Evolutionary conservation across 345 rosid species (phyloP), one percentile per base, ranked within the genome.

Genomic region (Populus alba): DNA sequence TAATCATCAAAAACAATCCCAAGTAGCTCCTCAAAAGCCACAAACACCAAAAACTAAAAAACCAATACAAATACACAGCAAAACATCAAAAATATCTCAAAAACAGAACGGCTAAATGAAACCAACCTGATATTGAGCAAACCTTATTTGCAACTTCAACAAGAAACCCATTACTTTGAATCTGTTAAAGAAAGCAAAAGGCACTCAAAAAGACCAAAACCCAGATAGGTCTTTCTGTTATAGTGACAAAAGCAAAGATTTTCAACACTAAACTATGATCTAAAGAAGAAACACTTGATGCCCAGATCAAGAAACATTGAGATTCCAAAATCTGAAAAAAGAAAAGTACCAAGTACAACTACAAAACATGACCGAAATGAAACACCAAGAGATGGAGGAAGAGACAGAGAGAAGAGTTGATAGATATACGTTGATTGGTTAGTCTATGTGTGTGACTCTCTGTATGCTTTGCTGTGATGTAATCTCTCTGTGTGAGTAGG

Each of bases 351-450:
- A 51, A 16, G 73, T 33, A 53, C 8, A 11, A 5, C 29, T 7
- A 25, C 2, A 68, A 71, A 72, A 79, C 75, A 81, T 10, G 77
- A 39, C 55, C 43, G 57, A 49, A 55, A 8, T 45, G 51, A 25
- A 27, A 51, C 75, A 37, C 17, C 33, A 8, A 17, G 33, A 63
- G 70, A 29, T 31, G 22, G 62, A 23, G 7, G 41, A 17, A 66
- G 63, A 38, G 31, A 74, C 45, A n/a, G 43, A 68, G 22, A 47
- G 71, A 47, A 41, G 38, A 18, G 68, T 31, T 61, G 73, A 83
- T 75, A 88, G 87, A 88, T 85, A 83, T 86, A 74, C 83, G 83
- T 78, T 80, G 88, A 85, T 85, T 83, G 88, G 88, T 76, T 12
- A 81, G 75, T 68, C 77, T 31, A 76, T 25, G 22, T 67, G 39